Evolutionary conservation across 2,329 filamentous ascomycete genomes (phyloP), one percentile per base, ranked within the genome.

Genomic region (Colletotrichum chlorophyti): DNA sequence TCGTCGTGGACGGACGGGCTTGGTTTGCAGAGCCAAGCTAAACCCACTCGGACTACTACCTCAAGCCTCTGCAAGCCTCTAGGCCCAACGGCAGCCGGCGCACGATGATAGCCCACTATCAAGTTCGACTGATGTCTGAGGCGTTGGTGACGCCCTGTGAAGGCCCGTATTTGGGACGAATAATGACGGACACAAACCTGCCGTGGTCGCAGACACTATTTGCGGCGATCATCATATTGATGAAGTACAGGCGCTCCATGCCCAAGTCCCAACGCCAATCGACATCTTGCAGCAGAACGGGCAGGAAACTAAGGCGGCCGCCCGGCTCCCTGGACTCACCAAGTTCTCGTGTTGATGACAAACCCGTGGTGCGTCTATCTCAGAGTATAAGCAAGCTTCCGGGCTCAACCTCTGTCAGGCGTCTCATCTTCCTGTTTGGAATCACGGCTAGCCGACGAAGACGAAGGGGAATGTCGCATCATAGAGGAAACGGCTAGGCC

Each of bases 81-180:
- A 37, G 50, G 17, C n/a, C 23, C 49, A 53, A 55, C 55, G 42
- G 38, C 37, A 35, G 35, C 15, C 37, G 37, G 43, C 43, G 42
- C 48, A 48, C 29, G 10, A 31, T 38, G 24, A 21, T 43, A 11
- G 11, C 48, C 29, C 12, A 31, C 38, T 23, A 26, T 31, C 10
- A 10, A 37, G 24, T 37, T 54, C 24, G 19, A 35, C 43, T 49
- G 55, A 40, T 59, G 15, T 59, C 51, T 54, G 50, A 35, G 21
- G 42, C 42, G 50, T 19, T 42, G n/a, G 43, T 45, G 42, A 15
- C 42, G 41, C 19, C 26, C 42, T 38, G 14, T 15, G 38, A 23
- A 55, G 34, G 51, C 57, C 57, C 57, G 57, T 60, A 57, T 49
- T 49, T 57, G 51, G 40, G 57, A 60, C 38, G 57, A 52, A 14